phyloP scores from a whole-genome alignment of 1,284 basidiomycete genomes.

The Cutaneotrichosporon mucoides region DNA sequence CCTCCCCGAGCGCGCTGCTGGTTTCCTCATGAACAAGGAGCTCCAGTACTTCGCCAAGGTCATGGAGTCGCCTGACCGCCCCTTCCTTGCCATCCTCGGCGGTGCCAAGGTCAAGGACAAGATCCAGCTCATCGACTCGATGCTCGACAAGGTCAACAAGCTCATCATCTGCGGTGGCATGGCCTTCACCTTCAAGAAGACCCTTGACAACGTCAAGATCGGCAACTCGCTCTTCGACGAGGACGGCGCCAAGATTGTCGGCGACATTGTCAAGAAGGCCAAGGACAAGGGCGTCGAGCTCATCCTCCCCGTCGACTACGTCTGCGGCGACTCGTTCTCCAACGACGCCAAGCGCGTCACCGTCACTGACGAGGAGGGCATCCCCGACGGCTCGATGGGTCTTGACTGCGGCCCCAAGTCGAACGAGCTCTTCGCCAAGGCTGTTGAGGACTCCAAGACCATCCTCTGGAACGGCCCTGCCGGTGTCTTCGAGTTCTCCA shows the following conservation, averaged over 20 bases:
- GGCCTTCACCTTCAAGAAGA: slow-evolving; percentile 99
- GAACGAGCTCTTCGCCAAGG: slow-evolving; percentile 69
- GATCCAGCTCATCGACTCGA: slow-evolving; percentile 97
- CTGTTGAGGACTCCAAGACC: slow-evolving; percentile 86
- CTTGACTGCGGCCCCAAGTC: slow-evolving; percentile 84
- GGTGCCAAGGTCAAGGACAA: slow-evolving; percentile 99
- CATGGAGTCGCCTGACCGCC: slow-evolving; percentile 86
- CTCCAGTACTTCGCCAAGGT: slow-evolving; percentile 98
- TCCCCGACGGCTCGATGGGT: slow-evolving; percentile 92
- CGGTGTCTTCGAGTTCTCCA: slow-evolving; percentile 95
- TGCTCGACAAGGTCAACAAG: slow-evolving; percentile 97
- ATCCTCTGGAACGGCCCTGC: slow-evolving; percentile 99
- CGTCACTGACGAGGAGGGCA: slow-evolving; percentile 78
- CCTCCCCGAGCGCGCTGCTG: slow-evolving; percentile 87
- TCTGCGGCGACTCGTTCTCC: slow-evolving; percentile 92
- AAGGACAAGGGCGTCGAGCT: slow-evolving; percentile 90
- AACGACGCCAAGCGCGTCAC: slow-evolving; percentile 79
- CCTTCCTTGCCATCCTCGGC: slow-evolving; percentile 97
- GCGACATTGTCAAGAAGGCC: slow-evolving; percentile 81
- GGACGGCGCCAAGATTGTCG: slow-evolving; percentile 84
- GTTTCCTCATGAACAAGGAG: slow-evolving; percentile 98
- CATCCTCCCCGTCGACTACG: slow-evolving; percentile 91
- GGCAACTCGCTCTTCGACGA: slow-evolving; percentile 93
- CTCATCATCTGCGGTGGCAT: slow-evolving; percentile 98
- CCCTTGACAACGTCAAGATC: slow-evolving; percentile 79